phyloP scores from a whole-genome alignment of 805 yeast species.

The Vanderwaltozyma verrucispora region DNA sequence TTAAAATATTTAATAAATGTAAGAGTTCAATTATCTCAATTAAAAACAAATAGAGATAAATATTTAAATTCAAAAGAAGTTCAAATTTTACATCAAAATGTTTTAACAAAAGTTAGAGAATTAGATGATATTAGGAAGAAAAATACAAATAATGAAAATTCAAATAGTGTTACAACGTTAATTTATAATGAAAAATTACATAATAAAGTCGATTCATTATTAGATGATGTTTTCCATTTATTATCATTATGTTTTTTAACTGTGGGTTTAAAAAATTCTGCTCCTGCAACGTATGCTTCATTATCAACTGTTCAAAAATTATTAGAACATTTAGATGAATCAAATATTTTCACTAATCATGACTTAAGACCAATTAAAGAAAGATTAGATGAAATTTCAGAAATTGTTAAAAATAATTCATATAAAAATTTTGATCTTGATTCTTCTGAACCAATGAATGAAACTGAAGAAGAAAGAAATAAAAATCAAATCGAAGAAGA shows the following conservation, averaged over 20 bases:
- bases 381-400: slow-evolving; percentile 59
- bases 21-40: slow-evolving; percentile 33
- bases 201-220: slow-evolving; percentile 54
- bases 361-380: slow-evolving; percentile 71
- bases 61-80: slow-evolving; percentile 62
- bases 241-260: slow-evolving; percentile 81
- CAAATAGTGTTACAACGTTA: slow-evolving; percentile 17
- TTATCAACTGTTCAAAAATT: slow-evolving; percentile 77
- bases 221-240: slow-evolving; percentile 86
- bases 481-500: slow-evolving; percentile 48
- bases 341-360: slow-evolving; percentile 71
- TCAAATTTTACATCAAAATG: slow-evolving; percentile 46
- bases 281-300: slow-evolving; percentile 92
- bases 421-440: slow-evolving; percentile 10
- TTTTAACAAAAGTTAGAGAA: slow-evolving; percentile 43
- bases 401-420: slow-evolving; percentile 42
- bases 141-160: slow-evolving; percentile 15
- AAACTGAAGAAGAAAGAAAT: slow-evolving; percentile 18
- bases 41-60: slow-evolving; percentile 55
- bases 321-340: slow-evolving; percentile 71
- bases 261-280: slow-evolving; percentile 80
- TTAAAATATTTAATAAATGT: slow-evolving; percentile 33
- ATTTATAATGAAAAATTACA: slow-evolving; percentile 23
- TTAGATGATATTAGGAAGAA: slow-evolving; percentile 43
- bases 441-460: slow-evolving; percentile 11